Conservation (phyloP, 78 protist species). For the slime mould (Dictyostelium discoideum) region DNA sequence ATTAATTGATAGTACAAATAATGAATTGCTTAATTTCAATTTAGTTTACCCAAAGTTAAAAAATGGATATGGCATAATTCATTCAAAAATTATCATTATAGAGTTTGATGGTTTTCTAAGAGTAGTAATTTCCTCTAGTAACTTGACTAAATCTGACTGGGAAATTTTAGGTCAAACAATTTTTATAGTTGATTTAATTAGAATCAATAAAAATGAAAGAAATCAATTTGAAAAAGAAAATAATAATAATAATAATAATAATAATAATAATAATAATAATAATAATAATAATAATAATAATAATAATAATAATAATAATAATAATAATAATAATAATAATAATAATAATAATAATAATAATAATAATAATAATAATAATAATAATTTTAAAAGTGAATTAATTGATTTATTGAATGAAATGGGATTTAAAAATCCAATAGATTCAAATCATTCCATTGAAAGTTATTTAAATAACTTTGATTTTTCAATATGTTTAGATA, state of each 20-base stretch:
- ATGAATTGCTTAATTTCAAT: background rate
- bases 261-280: background rate
- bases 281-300: background rate
- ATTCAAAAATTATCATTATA: constrained; percentile 28
- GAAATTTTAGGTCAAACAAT: constrained; percentile 23
- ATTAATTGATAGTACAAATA: background rate
- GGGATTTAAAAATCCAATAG: background rate
- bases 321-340: background rate
- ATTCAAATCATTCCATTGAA: background rate
- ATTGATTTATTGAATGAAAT: background rate
- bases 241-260: background rate
- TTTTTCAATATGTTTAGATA: background rate
- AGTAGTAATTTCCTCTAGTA: constrained; percentile 14
- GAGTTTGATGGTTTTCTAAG: constrained; percentile 5
- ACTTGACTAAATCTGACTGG: constrained; percentile 29
- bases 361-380: background rate
- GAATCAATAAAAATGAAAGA: background rate
- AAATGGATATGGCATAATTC: constrained; percentile 30
- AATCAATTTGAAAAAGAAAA: background rate
- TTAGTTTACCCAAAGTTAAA: background rate
- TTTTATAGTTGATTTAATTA: constrained; percentile 6
- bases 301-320: background rate
- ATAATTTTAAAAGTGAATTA: constrained; percentile 7
- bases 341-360: background rate
- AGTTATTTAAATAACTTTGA: background rate